These are phyloP conservation scores for Mycena citricolor DNA, from an alignment of 1,284 basidiomycete genomes.

Conservation along the genomic window DNA sequence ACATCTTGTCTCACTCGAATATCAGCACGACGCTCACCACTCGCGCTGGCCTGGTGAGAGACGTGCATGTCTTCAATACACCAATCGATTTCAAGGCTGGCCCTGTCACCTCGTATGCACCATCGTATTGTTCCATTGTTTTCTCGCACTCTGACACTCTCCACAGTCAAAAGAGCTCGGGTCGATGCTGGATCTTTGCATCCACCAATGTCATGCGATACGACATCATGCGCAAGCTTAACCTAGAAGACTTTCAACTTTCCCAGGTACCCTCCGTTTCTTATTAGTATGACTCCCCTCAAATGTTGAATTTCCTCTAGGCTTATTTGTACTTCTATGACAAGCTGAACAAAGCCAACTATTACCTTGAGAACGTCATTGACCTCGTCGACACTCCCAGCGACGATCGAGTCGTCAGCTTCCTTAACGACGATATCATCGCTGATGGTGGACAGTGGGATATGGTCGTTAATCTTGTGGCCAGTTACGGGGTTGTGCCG, in stretches of 20 bases:
- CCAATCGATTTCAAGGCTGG: not conserved
- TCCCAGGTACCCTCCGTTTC: constrained; percentile 62
- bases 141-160: too few species aligned
- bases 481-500: constrained; percentile 83
- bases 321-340: constrained; percentile 93
- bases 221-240: constrained; percentile 82
- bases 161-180: constrained; percentile 85
- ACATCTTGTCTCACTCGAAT: constrained; percentile 76
- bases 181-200: constrained; percentile 92
- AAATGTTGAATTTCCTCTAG: constrained; percentile 35
- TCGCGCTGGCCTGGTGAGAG: constrained; percentile 63
- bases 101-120: too few species aligned
- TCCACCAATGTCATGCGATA: constrained; percentile 87
- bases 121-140: too few species aligned
- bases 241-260: constrained; percentile 85
- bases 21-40: constrained; percentile 66
- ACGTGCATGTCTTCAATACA: constrained; percentile 77
- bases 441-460: constrained; percentile 95
- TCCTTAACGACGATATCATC: constrained; percentile 77
- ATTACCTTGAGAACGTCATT: constrained; percentile 88
- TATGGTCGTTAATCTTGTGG: constrained; percentile 87
- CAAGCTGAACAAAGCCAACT: constrained; percentile 94
- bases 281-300: not conserved
- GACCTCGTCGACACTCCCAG: constrained; percentile 79
- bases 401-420: constrained; percentile 79